Evolutionary conservation across 176 grass and related monocot genomes (phyloP), one percentile per base, ranked within the genome.

Genomic region (Triticum timopheevii): DNA sequence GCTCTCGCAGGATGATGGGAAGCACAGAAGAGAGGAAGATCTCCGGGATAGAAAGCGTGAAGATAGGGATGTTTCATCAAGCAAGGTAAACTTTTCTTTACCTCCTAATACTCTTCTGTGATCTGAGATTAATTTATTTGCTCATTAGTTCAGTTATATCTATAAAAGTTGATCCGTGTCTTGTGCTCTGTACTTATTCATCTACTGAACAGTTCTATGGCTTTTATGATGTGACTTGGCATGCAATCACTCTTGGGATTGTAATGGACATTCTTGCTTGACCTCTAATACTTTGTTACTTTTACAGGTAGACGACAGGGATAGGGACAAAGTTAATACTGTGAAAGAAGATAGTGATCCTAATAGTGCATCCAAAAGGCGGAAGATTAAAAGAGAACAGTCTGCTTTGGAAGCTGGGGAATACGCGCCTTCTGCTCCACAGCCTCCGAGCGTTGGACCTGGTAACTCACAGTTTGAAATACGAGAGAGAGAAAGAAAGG

Each of bases 401-500:
- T 73, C 88, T 61, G 85, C 92, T 88, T 90, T 95, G 50, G 97
- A 99, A 80, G 80, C 90, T 76, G 93, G 94, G 27, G 94, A 99
- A 69, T 99, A 91, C 38, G 67, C 92, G 64, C 97, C 92, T 27
- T 76, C 87, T 47, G 64, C 83, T 89, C 85, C 88, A 33, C 94
- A 90, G 63, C 82, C 88, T 84, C 76, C 84, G 50, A 77, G 87
- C 10, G 83, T 90, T 87, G 89, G 81, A 87, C 30, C 67, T 25
- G 79, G 89, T 31, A 91, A 80, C 65, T 80, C 78, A 4, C 89
- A 89, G 63, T 80, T 79, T 76, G 97, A 94, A 84, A 78, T 64
- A 82, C 87, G 94, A 88, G 96, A 95, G 86, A 88, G 92, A 87
- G 97, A 99, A 79, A 94, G 91, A 81, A 99, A 96, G 67, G 94